Evolutionary conservation across 768 basidiomycete species (phyloP), one percentile per base, ranked within the genome.

Genomic region (Scleroderma bovista): DNA sequence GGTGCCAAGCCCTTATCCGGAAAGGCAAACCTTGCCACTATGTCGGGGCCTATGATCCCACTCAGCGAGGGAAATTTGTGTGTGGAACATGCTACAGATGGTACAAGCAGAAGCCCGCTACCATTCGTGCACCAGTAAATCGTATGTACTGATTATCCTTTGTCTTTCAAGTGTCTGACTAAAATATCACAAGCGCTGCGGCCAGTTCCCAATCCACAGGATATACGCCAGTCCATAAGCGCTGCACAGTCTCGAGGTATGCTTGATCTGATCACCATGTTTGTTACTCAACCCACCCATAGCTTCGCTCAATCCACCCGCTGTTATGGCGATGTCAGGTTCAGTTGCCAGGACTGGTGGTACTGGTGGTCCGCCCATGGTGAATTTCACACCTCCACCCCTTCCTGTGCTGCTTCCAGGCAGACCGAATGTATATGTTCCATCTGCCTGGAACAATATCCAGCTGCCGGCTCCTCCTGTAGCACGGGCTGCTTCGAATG

Each of bases 11-110:
- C 13, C 23, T 32, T 5, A 54, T 54, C 20, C 7, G 11, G 15
- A 47, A 46, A n/a, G 53, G 52, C 11, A 20, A 49, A 23, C 47
- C 48, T 11, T 48, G 40, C 38, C n/a, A 17, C 29, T 54, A 50
- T 17, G 23, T 54, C 10, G 48, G 26, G 1, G 22, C 37, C 19
- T n/a, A 46, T 4, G 23, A 46, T 33, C 47, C 36, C 23, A 26
- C 43, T 19, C 23, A 29, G 9, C 19, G 19, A 12, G 20, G 39
- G 13, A 40, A 20, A n/a, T 40, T 40, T 22, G 39, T 40, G 12
- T 51, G 50, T 51, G 44, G 36, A 39, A 15, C 32, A 24, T 51
- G 50, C n/a, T 29, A 45, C 36, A 34, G 24, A 4, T 36, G n/a
- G 43, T 51, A 51, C 36, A 23, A 31, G 36, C 3, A 34, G 13